A percentile compares a stretch with the other conserved stretches of the same genome.
phyloP scores from a whole-genome alignment of 345 rosid genomes.

The Brassica nigra region DNA sequence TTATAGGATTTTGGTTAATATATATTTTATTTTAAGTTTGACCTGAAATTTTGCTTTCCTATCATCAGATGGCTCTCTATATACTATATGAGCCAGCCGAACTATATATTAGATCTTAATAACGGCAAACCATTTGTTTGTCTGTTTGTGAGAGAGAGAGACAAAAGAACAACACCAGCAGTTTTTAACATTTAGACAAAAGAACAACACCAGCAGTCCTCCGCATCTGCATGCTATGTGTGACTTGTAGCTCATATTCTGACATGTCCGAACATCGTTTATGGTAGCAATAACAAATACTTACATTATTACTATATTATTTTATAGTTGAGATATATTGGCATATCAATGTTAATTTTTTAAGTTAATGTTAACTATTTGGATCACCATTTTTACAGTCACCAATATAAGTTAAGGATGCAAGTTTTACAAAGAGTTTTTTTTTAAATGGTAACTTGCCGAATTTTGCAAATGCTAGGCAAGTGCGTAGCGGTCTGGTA shows the following conservation, averaged over 20 bases:
- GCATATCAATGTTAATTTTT: not conserved
- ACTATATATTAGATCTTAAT: not conserved
- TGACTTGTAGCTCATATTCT: not conserved
- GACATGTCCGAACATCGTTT: not conserved
- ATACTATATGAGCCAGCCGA: not conserved
- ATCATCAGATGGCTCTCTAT: not conserved
- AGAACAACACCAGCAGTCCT: not conserved
- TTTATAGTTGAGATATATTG: not conserved
- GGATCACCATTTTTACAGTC: not conserved
- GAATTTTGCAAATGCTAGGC: conserved; percentile 24
- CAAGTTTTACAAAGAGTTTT: not conserved
- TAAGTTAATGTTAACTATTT: not conserved
- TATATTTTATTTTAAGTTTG: not conserved
- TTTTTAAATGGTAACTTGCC: not conserved
- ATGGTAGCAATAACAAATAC: not conserved
- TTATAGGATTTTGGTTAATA: not conserved
- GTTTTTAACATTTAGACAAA: not conserved
- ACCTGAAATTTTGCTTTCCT: not conserved
- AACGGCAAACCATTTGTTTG: not conserved
- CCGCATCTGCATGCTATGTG: conserved; percentile 6
- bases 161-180: not conserved
- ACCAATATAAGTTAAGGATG: not conserved
- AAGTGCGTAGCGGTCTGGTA: conserved; percentile 8
- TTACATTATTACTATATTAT: not conserved
- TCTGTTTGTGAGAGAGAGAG: not conserved